Base-by-base conservation (phyloP, 2,329 filamentous ascomycete genomes). In the Ascochyta clinopodiicola region DNA sequence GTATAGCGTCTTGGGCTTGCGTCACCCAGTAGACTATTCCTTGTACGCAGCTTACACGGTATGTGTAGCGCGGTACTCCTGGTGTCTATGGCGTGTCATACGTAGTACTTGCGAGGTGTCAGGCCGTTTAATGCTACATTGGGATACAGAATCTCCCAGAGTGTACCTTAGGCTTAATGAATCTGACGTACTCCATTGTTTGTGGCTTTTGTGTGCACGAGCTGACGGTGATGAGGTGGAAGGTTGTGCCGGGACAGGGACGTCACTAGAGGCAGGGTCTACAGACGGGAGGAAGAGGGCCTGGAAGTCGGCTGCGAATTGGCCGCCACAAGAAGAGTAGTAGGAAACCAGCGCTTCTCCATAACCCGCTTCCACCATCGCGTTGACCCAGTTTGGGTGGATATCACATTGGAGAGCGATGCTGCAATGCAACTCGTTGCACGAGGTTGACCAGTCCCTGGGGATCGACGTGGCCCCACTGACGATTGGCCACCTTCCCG, bases 361-460 rank as follows among this genome's bases (percentile, higher is more conserved):
- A 58, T 53, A 40, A 58, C 38, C 60, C 56, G 56, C 44, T 39
- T 55, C 56, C 60, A 56, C 56, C 45, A 57, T 45, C 19, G 43
- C 45, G 53, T 54, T 24, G 57, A 40, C 57, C 38, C 44, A 25
- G 22, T 46, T 44, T 39, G 40, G 60, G 45, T 39, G 56, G 42
- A 48, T 48, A 59, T 66, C 61, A 63, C 59, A 59, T 51, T 34
- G 27, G 17, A 50, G 36, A n/a, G 56, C 27, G 47, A 63, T 61
- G 51, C 52, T 56, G 61, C 52, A 38, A 65, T 61, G 52, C 58
- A 56, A 68, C 63, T 68, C 60, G 65, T 57, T 38, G 52, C 43
- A 40, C 47, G 35, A 58, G 29, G 54, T 52, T 51, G 57, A 42
- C 44, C 47, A 43, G 44, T 57, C 47, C 45, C 49, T 58, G 46